Conservation (phyloP, 2,329 filamentous ascomycete species). For the Tricladium varicosporioides region DNA sequence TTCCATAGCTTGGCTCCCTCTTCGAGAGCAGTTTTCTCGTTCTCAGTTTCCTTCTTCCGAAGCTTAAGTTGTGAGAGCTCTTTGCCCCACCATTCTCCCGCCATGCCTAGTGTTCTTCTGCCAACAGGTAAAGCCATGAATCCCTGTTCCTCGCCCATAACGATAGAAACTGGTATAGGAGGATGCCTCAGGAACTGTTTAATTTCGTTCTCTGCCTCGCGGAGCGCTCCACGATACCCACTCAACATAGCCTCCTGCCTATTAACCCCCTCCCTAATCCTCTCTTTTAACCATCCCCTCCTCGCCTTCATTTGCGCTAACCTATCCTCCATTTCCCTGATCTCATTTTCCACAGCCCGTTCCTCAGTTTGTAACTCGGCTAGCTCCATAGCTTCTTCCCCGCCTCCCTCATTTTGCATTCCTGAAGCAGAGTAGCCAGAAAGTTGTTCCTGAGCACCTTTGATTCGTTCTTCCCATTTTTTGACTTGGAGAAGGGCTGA, state of each 20-base stretch:
- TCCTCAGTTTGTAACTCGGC: slow-evolving; percentile 56
- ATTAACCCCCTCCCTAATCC: slow-evolving; percentile 62
- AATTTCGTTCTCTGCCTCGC: slow-evolving; percentile 63
- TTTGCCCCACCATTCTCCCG: slow-evolving; percentile 66
- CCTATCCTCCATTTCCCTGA: slow-evolving; percentile 62
- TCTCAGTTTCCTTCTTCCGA: slow-evolving; percentile 54
- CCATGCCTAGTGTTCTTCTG: slow-evolving; percentile 68
- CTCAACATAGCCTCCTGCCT: slow-evolving; percentile 68
- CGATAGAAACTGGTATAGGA: slow-evolving; percentile 35
- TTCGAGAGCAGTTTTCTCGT: slow-evolving; percentile 63
- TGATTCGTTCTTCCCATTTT: slow-evolving; percentile 45
- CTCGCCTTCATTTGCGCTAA: slow-evolving; percentile 59
- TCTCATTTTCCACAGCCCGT: slow-evolving; percentile 56
- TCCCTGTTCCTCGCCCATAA: slow-evolving; percentile 32
- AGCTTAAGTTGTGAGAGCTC: slow-evolving; percentile 57
- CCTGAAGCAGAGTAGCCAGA: slow-evolving; percentile 47
- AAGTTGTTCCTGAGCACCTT: slow-evolving; percentile 48
- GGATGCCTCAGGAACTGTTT: slow-evolving; percentile 56
- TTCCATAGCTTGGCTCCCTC: slow-evolving; percentile 68
- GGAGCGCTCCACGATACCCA: slow-evolving; percentile 66
- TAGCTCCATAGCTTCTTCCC: slow-evolving; percentile 59
- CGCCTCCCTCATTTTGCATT: slow-evolving; percentile 49
- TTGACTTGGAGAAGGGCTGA: slow-evolving; percentile 57
- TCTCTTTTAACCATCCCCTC: slow-evolving; percentile 56
- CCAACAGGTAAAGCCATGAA: slow-evolving; percentile 62